Evolutionary conservation across 257 asterid species (phyloP), one percentile per base, ranked within the genome.

Genomic region (Gentiana dahurica): DNA sequence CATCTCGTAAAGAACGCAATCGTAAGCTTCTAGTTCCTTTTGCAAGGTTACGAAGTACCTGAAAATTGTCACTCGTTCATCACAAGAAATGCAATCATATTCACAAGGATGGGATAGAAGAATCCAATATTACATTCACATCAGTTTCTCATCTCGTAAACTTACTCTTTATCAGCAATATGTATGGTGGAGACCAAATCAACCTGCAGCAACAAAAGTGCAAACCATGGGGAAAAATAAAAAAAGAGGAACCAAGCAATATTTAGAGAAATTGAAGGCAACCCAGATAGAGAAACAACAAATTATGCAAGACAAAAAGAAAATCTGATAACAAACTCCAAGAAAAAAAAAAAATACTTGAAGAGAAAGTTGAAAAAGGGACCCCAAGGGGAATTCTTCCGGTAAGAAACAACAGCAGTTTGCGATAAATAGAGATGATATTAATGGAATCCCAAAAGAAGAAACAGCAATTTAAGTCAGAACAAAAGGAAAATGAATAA

Each of bases 81-180:
- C 2, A 6, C 15, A 6, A 41, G 24, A 24, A 24, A 65, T 6
- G 10, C 48, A 46, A 36, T 58, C 3, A 46, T 48, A 24, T 12
- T 9, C n/a, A 32, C 15, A 32, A 48, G 47, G 1, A 43, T 11
- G 34, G 48, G 11, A 62, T 15, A 47, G 7, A 5, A 36, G 41
- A 41, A 36, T 12, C 5, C 15, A 45, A 10, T 34, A 36, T 2
- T 10, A 34, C 43, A 3, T 13, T 12, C 34, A 54, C 55, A 59
- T 12, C 49, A 60, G 2, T 10, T 45, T 64, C n/a, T 55, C 41
- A 7, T 33, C 56, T 59, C 62, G 55, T 55, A 58, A 65, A 73
- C 95, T 70, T 77, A 91, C 98, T 88, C 95, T 77, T 88, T 83
- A 71, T 92, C 98, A 10, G 94, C 98, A 81, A 92, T 88, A 73